phyloP scores from a whole-genome alignment of 495 filamentous ascomycete species.

The Polyplosphaeria fusca region DNA sequence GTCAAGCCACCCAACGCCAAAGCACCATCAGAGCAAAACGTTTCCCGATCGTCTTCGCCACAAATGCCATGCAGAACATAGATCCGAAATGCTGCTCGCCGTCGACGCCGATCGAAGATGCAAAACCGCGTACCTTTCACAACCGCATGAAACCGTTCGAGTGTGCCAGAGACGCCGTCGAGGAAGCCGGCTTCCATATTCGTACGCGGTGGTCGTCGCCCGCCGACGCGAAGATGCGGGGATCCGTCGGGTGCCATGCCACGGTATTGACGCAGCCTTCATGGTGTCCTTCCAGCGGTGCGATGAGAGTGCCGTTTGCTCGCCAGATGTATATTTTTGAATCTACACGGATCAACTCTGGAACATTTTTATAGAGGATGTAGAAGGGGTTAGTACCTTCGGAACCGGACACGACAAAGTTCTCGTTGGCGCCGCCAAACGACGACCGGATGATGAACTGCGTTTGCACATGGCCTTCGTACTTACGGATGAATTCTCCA shows the following conservation, averaged over 20 bases:
- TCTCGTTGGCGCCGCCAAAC: conserved; percentile 88
- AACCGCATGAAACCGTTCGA: not conserved
- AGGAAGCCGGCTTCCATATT: conserved; percentile 47
- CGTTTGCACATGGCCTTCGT: conserved; percentile 67
- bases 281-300: conserved; percentile 69
- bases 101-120: not conserved
- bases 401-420: conserved; percentile 85
- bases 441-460: conserved; percentile 72
- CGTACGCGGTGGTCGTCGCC: conserved; percentile 83
- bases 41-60: too few species aligned
- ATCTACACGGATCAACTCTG: too few species aligned
- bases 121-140: not conserved
- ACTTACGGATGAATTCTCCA: conserved; percentile 66
- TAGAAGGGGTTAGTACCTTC: conserved; percentile 61
- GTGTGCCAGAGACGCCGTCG: not conserved
- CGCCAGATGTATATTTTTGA: conserved; percentile 85
- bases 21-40: too few species aligned
- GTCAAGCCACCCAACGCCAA: too few species aligned
- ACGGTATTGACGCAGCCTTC: conserved; percentile 83
- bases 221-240: conserved; percentile 83
- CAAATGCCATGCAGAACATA: too few species aligned
- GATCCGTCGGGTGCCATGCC: conserved; percentile 81
- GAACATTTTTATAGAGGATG: not conserved
- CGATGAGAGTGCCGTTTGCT: conserved; percentile 69
- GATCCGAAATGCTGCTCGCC: too few species aligned